Evolutionary conservation across 2,329 filamentous ascomycete species (phyloP).

Genomic region (Verticillium klebahnii): DNA sequence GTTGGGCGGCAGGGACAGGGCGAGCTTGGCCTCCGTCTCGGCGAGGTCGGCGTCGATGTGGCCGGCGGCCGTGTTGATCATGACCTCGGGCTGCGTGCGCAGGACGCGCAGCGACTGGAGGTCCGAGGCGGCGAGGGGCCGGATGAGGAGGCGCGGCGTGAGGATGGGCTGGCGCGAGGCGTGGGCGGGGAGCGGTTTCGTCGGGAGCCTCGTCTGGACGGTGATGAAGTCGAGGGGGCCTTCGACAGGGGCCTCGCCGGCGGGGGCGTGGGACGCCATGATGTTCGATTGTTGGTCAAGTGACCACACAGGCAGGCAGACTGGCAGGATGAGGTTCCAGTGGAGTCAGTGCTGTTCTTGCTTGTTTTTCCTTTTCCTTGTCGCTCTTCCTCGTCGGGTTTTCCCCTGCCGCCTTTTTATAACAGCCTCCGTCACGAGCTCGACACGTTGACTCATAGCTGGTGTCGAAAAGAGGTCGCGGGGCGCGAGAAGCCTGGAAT

Average conservation of each 20-base stretch:
- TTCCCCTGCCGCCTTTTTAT: neutral
- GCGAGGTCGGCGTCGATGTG: conserved; percentile 36
- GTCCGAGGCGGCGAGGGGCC: conserved; percentile 46
- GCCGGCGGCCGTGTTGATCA: conserved; percentile 50
- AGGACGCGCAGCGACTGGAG: conserved; percentile 44
- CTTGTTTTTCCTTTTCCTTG: no score
- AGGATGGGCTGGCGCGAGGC: conserved; percentile 31
- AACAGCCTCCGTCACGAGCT: neutral
- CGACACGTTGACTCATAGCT: no score
- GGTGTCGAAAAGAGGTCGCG: neutral
- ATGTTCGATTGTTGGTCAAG: neutral
- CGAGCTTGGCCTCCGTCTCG: conserved; percentile 36
- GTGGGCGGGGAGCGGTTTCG: conserved; percentile 33
- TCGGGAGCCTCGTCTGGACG: conserved; percentile 45
- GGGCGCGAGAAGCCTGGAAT: neutral
- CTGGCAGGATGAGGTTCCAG: neutral
- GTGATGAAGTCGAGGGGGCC: conserved; percentile 23
- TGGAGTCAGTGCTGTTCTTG: neutral
- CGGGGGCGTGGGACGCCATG: neutral
- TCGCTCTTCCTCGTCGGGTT: no score
- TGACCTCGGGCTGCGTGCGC: conserved; percentile 55
- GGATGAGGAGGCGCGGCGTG: conserved; percentile 52
- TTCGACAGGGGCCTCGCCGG: neutral
- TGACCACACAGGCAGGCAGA: neutral
- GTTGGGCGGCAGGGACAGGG: conserved; percentile 39